Evolutionary conservation across 768 basidiomycete species (phyloP), one percentile per base, ranked within the genome.

Genomic region (Naganishia kalamii): DNA sequence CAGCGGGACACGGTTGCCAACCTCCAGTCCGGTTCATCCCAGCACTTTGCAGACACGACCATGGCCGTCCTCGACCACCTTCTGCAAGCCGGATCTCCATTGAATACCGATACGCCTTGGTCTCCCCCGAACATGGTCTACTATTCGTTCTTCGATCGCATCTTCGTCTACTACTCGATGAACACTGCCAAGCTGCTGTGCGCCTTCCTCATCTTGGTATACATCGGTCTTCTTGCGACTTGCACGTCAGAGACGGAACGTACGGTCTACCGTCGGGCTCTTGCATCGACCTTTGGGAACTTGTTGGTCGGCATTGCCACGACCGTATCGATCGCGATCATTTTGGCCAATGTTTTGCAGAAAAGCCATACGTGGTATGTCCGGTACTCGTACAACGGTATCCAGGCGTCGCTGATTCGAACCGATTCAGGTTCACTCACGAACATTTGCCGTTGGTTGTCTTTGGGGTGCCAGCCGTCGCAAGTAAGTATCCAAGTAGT

Each of bases 21-120:
- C 72, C 90, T 94, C 60, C 82, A 92, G 72, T 79, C 84, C 6
- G 93, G 93, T 12, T 88, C 90, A 0, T 86, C 90, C 0, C 78
- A 82, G 82, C 87, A 96, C 79, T 92, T 97, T 86, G 92, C 84
- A 23, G 88, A 90, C 66, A 96, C 96, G 69, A 82, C 86, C 2
- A 84, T 93, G 15, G 88, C 88, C 0, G 84, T 96, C 19, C 79
- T 94, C 23, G 81, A 82, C 37, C 83, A 89, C 75, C 83, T 96
- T 21, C 86, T 90, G 0, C 86, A 87, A 0, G 74, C 83, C 1
- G 81, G 78, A 8, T 92, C 79, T 0, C 65, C 76, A 0, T 63
- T 78, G 19, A 68, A 73, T 5, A 68, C 67, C 19, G 19, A 49
- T 25, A 63, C 71, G 17, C 62, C 87, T 0, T 87, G 88, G 10